A percentile compares a stretch with the other conserved stretches of the same genome.
These are phyloP conservation scores for Hansenula anomala DNA, from an alignment of 1,139 yeast genomes.

Conservation along the genomic window DNA sequence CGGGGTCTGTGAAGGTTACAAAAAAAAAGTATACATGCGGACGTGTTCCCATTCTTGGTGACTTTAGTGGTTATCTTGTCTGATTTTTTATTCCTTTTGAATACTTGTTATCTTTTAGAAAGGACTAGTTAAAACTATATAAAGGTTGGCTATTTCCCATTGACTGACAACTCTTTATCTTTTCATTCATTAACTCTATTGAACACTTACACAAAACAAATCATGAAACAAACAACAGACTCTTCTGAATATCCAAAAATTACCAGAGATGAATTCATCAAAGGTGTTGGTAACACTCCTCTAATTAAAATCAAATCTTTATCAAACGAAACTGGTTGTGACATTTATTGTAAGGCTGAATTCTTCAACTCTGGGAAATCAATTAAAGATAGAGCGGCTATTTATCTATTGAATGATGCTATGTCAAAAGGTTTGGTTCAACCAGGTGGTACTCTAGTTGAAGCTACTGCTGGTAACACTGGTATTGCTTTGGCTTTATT, in stretches of 20 bases:
- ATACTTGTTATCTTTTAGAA: too few relatives aligned
- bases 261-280: conserved; percentile 53
- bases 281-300: conserved; percentile 41
- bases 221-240: too few relatives aligned
- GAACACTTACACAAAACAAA: too few relatives aligned
- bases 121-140: too few relatives aligned
- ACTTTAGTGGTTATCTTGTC: too few relatives aligned
- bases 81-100: too few relatives aligned
- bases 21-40: too few relatives aligned
- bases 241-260: conserved; percentile 36
- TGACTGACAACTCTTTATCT: too few relatives aligned
- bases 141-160: too few relatives aligned
- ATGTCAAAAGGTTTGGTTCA: conserved; percentile 55
- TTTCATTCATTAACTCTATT: too few relatives aligned
- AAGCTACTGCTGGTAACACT: conserved; percentile 28
- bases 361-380: conserved; percentile 87
- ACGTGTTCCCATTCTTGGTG: too few relatives aligned
- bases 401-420: conserved; percentile 66
- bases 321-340: conserved; percentile 39
- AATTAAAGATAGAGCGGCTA: conserved; percentile 81
- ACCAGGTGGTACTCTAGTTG: conserved; percentile 44
- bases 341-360: conserved; percentile 78
- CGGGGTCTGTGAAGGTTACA: too few relatives aligned
- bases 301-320: conserved; percentile 15
- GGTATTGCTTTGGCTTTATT: conserved; percentile 18